Evolutionary conservation across 805 yeast genomes (phyloP).

Genomic region (Kodamaea kakaduensis): DNA sequence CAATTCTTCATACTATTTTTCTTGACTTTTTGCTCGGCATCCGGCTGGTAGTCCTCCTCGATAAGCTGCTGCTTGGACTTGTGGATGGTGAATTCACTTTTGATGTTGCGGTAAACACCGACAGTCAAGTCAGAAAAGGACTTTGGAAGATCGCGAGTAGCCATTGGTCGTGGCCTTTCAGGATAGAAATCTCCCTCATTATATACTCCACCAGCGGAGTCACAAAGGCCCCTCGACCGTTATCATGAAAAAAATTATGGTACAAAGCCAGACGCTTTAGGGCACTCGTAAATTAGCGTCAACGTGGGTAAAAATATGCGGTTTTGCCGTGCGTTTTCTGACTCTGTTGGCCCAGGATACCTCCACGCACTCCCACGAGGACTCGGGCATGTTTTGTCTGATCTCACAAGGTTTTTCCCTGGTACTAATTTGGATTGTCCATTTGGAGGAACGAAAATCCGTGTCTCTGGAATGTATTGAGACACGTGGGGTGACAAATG

Average conservation of each 20-base stretch:
- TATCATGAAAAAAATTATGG: too few species aligned
- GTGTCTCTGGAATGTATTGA: too few species aligned
- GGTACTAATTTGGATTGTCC: too few species aligned
- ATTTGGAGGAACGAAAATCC: too few species aligned
- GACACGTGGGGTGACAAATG: too few species aligned
- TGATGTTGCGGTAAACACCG: slow-evolving; percentile 41
- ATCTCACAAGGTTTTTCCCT: too few species aligned
- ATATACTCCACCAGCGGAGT: neutral
- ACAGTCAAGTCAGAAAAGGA: slow-evolving; percentile 32
- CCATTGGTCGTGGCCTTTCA: slow-evolving; percentile 11
- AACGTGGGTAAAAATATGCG: neutral
- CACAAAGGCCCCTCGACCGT: neutral
- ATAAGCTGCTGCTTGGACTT: slow-evolving; percentile 22
- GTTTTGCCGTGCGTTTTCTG: too few species aligned
- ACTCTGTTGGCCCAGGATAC: too few species aligned
- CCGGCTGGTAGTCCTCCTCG: slow-evolving; percentile 17
- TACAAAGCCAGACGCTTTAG: too few species aligned
- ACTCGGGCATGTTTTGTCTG: too few species aligned
- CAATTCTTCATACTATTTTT: slow-evolving; percentile 13
- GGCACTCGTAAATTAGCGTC: neutral
- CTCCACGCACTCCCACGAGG: too few species aligned
- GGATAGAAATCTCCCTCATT: too few species aligned
- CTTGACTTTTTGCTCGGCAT: slow-evolving; percentile 11
- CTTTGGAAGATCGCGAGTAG: slow-evolving; percentile 49
- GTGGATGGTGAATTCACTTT: slow-evolving; percentile 40